Conservation (phyloP, 2,329 filamentous ascomycete genomes). For the Sclerotinia spermophila region DNA sequence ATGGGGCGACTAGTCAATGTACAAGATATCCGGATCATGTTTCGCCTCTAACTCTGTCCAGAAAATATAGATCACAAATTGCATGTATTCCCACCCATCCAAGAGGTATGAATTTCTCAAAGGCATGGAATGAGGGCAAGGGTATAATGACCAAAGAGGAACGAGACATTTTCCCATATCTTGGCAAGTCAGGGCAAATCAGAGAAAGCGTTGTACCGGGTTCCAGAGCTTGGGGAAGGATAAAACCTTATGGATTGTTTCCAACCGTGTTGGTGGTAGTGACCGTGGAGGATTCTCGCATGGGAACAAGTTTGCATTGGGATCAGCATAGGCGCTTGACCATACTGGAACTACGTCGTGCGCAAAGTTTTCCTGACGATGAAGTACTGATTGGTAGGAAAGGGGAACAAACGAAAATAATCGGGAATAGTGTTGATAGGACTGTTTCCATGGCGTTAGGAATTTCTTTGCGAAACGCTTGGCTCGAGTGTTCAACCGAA, state of each 20-base stretch:
- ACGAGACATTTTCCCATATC: constrained; percentile 40
- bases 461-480: constrained; percentile 58
- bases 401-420: constrained; percentile 56
- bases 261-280: constrained; percentile 59
- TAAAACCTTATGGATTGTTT: constrained; percentile 52
- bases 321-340: constrained; percentile 56
- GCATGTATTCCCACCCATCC: constrained; percentile 57
- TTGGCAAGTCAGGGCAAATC: constrained; percentile 27
- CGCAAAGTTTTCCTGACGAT: constrained; percentile 66
- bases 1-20: constrained; percentile 59
- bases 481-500: constrained; percentile 32
- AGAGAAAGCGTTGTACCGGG: constrained; percentile 25
- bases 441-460: constrained; percentile 65
- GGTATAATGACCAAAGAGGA: constrained; percentile 41
- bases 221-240: constrained; percentile 47
- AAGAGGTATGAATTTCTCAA: constrained; percentile 49
- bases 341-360: constrained; percentile 63
- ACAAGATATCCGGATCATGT: constrained; percentile 65
- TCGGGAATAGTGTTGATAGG: constrained; percentile 75
- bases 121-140: constrained; percentile 43
- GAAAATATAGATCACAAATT: constrained; percentile 41
- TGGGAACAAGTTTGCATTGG: constrained; percentile 62
- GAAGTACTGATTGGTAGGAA: constrained; percentile 64
- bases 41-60: constrained; percentile 41
- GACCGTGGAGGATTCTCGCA: constrained; percentile 50